Conservation (phyloP, 1,139 yeast species). For the Candida sanyaensis region DNA sequence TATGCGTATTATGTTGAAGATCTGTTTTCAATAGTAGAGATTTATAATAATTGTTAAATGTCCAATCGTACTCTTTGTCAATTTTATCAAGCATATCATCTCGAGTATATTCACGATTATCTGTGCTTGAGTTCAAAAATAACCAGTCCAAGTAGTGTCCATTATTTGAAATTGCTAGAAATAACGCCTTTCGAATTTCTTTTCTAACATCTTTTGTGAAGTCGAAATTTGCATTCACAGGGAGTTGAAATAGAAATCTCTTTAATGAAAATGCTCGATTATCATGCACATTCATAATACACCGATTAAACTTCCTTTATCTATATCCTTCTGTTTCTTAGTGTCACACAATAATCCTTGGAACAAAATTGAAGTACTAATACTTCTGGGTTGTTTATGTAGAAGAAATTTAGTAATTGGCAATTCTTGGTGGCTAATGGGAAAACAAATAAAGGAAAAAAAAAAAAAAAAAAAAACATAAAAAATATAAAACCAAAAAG, state of each 20-base stretch:
- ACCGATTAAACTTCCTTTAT: background rate
- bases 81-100: slow-evolving; percentile 21
- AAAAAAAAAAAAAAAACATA: too few species aligned
- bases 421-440: slow-evolving; percentile 3
- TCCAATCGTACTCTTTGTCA: slow-evolving; percentile 41
- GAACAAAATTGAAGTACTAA: too few species aligned
- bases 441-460: too few species aligned
- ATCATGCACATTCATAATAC: slow-evolving; percentile 9
- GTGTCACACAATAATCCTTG: too few species aligned
- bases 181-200: slow-evolving; percentile 51
- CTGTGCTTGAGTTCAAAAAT: slow-evolving; percentile 41
- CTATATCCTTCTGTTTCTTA: too few species aligned
- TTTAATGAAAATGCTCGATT: slow-evolving; percentile 8
- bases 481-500: background rate
- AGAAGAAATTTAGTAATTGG: background rate
- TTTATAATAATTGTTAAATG: slow-evolving; percentile 32
- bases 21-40: slow-evolving; percentile 21
- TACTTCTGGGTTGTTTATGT: background rate
- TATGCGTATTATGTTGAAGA: slow-evolving; percentile 24
- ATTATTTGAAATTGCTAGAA: slow-evolving; percentile 49
- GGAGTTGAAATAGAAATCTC: slow-evolving; percentile 36
- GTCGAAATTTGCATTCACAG: slow-evolving; percentile 34
- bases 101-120: slow-evolving; percentile 5
- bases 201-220: slow-evolving; percentile 36
- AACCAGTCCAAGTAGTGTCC: slow-evolving; percentile 52